Conservation (phyloP, 1,139 yeast genomes). For the Candida tetrigidarum region DNA sequence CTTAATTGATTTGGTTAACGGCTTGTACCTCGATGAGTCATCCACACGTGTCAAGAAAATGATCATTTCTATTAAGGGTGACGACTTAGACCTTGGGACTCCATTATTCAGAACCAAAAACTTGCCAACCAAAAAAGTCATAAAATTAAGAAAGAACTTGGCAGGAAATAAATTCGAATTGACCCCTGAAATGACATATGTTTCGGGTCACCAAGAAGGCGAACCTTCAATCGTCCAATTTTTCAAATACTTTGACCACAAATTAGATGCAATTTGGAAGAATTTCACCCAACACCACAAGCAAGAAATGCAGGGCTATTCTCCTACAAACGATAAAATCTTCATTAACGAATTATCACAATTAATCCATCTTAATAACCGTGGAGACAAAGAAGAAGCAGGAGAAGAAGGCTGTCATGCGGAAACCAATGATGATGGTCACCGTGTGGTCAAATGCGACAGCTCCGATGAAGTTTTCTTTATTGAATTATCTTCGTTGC, state of each 20-base stretch:
- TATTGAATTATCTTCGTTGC: slow-evolving; percentile 44
- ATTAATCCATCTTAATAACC: slow-evolving; percentile 35
- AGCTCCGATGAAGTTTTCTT: slow-evolving; percentile 34
- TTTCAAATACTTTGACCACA: slow-evolving; percentile 36
- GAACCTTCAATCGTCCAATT: slow-evolving; percentile 30
- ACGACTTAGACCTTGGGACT: slow-evolving; percentile 23
- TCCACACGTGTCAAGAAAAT: slow-evolving; percentile 30
- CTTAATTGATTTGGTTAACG: slow-evolving; percentile 31
- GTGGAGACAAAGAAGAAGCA: slow-evolving; percentile 10
- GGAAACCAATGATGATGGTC: too few relatives aligned
- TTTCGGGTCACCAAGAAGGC: background rate
- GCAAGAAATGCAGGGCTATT: slow-evolving; percentile 19
- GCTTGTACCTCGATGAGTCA: slow-evolving; percentile 19
- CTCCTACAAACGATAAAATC: slow-evolving; percentile 43
- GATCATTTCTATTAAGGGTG: slow-evolving; percentile 44
- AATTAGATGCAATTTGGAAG: slow-evolving; percentile 41
- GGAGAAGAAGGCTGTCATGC: background rate
- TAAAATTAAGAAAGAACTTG: slow-evolving; percentile 19
- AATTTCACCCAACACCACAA: slow-evolving; percentile 22
- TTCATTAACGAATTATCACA: slow-evolving; percentile 54
- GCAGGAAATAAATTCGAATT: slow-evolving; percentile 22
- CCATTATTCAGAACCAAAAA: slow-evolving; percentile 22
- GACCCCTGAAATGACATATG: slow-evolving; percentile 23
- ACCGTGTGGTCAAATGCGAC: too few relatives aligned
- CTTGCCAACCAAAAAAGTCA: background rate